Percentiles rank a stretch among this genome's conserved stretches.
Evolutionary conservation across 176 grass and related monocot genomes (phyloP).

Genomic region (Guadua angustifolia): DNA sequence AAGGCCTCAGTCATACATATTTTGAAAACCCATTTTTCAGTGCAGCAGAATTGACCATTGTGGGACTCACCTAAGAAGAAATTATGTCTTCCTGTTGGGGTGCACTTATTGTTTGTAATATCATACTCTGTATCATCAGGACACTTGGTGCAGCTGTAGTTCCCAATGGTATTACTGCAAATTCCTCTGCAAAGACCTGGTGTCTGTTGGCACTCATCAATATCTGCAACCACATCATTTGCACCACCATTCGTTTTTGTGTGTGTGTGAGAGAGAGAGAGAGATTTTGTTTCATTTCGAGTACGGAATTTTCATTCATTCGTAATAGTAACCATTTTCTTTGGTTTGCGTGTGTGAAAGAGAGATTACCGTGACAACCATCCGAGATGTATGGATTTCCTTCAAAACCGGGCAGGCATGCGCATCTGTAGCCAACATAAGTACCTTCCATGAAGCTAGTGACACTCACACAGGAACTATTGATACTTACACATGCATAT

Average conservation of each 20-base stretch:
- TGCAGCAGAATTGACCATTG: background rate
- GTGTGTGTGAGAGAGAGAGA: too few species aligned
- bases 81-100: background rate
- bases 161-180: slow-evolving; percentile 18
- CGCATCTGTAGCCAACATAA: slow-evolving; percentile 31
- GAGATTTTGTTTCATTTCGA: too few species aligned
- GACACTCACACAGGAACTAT: slow-evolving; percentile 2
- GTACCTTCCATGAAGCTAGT: background rate
- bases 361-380: background rate
- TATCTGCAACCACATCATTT: slow-evolving; percentile 20
- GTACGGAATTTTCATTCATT: too few species aligned
- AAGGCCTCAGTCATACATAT: background rate
- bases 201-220: background rate
- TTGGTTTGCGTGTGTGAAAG: too few species aligned
- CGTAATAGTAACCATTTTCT: too few species aligned
- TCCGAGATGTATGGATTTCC: background rate
- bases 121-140: slow-evolving; percentile 7
- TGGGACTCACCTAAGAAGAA: background rate
- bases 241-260: too few species aligned
- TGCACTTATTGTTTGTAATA: background rate
- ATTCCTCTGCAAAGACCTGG: background rate
- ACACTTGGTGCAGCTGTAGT: background rate
- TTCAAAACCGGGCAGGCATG: background rate
- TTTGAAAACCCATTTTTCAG: background rate
- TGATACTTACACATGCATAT: slow-evolving; percentile 38